Conservation (phyloP, 495 filamentous ascomycete genomes). For the Alectoria sarmentosa region DNA sequence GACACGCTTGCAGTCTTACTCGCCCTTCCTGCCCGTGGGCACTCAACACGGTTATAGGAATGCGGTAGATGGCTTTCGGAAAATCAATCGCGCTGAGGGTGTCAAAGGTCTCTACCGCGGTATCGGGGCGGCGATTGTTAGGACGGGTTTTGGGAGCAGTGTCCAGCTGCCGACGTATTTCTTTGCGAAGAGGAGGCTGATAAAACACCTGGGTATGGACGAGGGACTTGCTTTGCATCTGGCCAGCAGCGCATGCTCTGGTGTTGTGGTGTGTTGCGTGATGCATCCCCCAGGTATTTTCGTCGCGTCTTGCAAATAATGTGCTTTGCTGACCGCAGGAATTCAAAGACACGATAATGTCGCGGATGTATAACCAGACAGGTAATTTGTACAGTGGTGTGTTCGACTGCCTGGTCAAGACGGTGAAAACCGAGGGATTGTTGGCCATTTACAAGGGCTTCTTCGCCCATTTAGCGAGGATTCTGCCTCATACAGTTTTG, state of each 20-base stretch:
- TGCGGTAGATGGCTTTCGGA: slow-evolving; percentile 69
- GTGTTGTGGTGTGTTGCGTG: slow-evolving; percentile 92
- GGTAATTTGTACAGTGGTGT: slow-evolving; percentile 91
- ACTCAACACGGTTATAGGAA: slow-evolving; percentile 91
- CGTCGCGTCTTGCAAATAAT: background rate
- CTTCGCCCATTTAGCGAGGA: slow-evolving; percentile 88
- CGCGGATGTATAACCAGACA: slow-evolving; percentile 96
- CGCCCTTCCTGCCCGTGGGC: slow-evolving; percentile 88
- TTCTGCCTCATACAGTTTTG: slow-evolving; percentile 73
- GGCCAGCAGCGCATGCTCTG: slow-evolving; percentile 79
- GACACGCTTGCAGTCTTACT: slow-evolving; percentile 90
- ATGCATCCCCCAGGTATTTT: slow-evolving; percentile 92
- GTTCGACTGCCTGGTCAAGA: slow-evolving; percentile 88
- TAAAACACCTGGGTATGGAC: slow-evolving; percentile 74
- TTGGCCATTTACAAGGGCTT: slow-evolving; percentile 98
- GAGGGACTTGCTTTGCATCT: slow-evolving; percentile 89
- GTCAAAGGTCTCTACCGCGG: slow-evolving; percentile 79
- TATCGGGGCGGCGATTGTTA: slow-evolving; percentile 89
- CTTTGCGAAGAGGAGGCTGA: slow-evolving; percentile 84
- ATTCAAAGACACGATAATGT: slow-evolving; percentile 90
- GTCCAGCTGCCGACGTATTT: slow-evolving; percentile 98
- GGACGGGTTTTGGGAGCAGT: slow-evolving; percentile 89
- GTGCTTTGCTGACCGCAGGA: slow-evolving; percentile 9
- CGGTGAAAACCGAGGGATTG: slow-evolving; percentile 81
- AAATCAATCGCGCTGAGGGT: slow-evolving; percentile 74